Percentiles rank a stretch among this genome's conserved stretches.
Conservation (phyloP, 352 stramenopile species). For the Stramenopiles sp. region DNA sequence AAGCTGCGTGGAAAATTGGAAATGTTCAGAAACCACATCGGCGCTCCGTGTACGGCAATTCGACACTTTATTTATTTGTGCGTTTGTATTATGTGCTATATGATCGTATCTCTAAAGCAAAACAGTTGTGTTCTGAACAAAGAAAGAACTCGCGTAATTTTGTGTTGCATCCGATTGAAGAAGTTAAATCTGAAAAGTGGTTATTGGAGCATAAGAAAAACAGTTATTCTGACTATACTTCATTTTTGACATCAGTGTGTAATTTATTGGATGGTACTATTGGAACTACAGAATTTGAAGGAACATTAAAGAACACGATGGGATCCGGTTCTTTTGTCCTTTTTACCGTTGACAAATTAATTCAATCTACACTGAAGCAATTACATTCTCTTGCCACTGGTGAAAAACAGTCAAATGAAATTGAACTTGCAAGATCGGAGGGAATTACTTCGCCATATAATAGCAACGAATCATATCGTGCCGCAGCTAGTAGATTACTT, state of each 20-base stretch:
- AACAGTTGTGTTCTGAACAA: conserved; percentile 23
- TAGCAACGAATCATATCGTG: too few relatives aligned
- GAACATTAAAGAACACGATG: conserved; percentile 42
- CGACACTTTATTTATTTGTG: conserved; percentile 29
- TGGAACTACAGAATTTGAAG: conserved; percentile 25
- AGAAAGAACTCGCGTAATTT: too few relatives aligned
- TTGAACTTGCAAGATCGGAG: too few relatives aligned
- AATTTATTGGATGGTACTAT: conserved; percentile 38
- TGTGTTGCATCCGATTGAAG: too few relatives aligned
- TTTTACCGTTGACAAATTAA: conserved; percentile 55
- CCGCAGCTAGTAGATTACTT: too few relatives aligned
- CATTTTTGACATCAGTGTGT: conserved; percentile 41
- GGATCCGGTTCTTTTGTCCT: conserved; percentile 46
- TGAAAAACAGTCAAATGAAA: too few relatives aligned
- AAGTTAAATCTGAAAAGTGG: too few relatives aligned
- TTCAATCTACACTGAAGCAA: conserved; percentile 37
- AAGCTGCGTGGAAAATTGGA: too few relatives aligned
- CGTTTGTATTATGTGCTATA: conserved; percentile 47
- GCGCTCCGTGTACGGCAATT: conserved; percentile 10
- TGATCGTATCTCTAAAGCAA: conserved; percentile 32
- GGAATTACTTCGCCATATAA: too few relatives aligned
- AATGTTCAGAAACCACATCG: too few relatives aligned
- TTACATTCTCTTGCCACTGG: too few relatives aligned
- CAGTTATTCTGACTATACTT: conserved; percentile 25
- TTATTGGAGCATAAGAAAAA: conserved; percentile 5